Conservation (phyloP, 352 stramenopile genomes). For the Globisporangium orthogonon region DNA sequence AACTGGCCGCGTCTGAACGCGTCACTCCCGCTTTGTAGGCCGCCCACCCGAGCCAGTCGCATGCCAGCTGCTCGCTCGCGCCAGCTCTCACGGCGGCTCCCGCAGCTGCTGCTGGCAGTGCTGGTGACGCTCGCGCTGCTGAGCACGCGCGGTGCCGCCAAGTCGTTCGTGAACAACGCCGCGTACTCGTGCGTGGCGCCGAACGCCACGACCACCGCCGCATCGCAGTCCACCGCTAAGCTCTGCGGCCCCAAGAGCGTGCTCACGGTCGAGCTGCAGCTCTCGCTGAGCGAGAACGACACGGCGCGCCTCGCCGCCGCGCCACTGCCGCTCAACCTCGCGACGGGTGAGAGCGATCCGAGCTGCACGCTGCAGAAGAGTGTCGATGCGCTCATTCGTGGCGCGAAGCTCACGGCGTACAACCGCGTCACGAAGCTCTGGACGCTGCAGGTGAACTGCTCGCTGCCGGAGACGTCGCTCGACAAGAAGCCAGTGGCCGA, state of each 20-base stretch:
- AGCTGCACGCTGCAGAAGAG: conserved; percentile 16
- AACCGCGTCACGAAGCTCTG: conserved; percentile 9
- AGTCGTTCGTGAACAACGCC: conserved; percentile 17
- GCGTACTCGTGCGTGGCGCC: conserved; percentile 9
- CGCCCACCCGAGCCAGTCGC: background rate
- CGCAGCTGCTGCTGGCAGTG: background rate
- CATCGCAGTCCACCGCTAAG: background rate
- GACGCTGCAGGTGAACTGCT: conserved; percentile 18
- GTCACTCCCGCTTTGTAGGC: background rate
- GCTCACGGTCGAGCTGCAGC: conserved; percentile 13
- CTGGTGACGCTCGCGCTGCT: background rate
- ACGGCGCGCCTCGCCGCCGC: conserved; percentile 1
- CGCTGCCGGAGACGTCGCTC: conserved; percentile 7
- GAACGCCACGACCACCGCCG: background rate
- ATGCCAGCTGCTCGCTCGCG: background rate
- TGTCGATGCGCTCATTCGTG: conserved; percentile 9
- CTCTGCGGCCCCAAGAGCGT: conserved; percentile 12
- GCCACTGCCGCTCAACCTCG: conserved; percentile 8
- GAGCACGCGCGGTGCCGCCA: conserved; percentile 5
- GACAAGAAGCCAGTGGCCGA: conserved; percentile 5
- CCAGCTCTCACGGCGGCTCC: background rate
- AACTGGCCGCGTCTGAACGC: background rate
- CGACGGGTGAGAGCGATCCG: conserved; percentile 11
- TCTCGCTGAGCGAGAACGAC: conserved; percentile 9
- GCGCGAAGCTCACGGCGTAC: conserved; percentile 13